Evolutionary conservation across 805 yeast species (phyloP), one percentile per base, ranked within the genome.

Genomic region (Nakazawaea anatomiae): DNA sequence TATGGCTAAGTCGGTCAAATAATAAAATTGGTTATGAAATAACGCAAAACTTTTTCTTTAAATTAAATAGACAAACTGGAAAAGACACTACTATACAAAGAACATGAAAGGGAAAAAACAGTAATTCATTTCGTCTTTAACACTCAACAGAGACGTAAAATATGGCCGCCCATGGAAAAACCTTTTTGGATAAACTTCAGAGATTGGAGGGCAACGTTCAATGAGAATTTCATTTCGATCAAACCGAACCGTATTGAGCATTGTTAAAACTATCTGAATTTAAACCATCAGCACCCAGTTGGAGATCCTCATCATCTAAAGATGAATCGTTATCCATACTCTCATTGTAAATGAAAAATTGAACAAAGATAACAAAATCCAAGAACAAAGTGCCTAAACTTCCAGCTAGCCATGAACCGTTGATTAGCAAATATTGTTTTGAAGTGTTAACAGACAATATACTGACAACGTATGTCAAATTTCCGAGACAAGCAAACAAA

Each of bases 401-500:
- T 1, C 99, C 99, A 5, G 90, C 82, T 51, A 92, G 73, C 99
- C 99, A 92, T 28, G 96, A 84, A 1, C 92, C 80, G 66, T 94
- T 95, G 46, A 94, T 83, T 56, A 87, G 62, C 34, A 92, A 62
- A 58, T 89, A 92, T 54, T 80, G 74, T 60, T 75, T 72, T 49
- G 89, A 83, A 45, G 83, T 72, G 56, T 89, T 88, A 41, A 87
- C 84, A 43, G 87, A 79, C 46, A 92, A 71, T 48, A 92, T 92
- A 9, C 96, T 86, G 11, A 88, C 77, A 40, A 94, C 96, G 60
- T 90, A 94, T 0, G 97, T 89, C 61, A 88, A 72, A 65, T 92
- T 94, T 44, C 99, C 99, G 51, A 92, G 71, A 65, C 97, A 90
- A 25, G 99, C 98, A 74, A 94, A 92, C 27, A 94, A 70, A 69